A percentile compares a stretch with the other conserved stretches of the same genome.
These are phyloP conservation scores for Postia placenta DNA, from an alignment of 768 basidiomycete species.

Conservation along the genomic window DNA sequence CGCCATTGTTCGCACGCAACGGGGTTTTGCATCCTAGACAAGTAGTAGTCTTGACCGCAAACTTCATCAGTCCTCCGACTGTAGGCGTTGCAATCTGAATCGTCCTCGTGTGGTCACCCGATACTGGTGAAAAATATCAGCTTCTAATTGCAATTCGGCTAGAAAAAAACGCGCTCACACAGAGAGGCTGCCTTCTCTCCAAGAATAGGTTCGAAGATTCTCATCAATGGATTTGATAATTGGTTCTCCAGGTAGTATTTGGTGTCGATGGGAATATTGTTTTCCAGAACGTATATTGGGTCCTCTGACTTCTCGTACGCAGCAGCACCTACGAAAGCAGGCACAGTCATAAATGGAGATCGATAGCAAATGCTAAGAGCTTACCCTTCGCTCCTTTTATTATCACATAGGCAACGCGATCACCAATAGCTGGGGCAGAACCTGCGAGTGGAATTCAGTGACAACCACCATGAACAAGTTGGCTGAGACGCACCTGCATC, in stretches of 20 bases:
- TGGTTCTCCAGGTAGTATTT: slow-evolving; percentile 98
- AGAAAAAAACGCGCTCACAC: slow-evolving; percentile 39
- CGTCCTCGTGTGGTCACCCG: slow-evolving; percentile 92
- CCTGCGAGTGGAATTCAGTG: slow-evolving; percentile 34
- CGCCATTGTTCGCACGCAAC: slow-evolving; percentile 69
- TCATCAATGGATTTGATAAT: slow-evolving; percentile 91
- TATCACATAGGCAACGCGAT: slow-evolving; percentile 98
- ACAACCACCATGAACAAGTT: neutral
- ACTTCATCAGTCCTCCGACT: slow-evolving; percentile 96
- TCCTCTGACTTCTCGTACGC: slow-evolving; percentile 99
- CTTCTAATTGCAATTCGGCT: slow-evolving; percentile 4
- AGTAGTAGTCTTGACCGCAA: slow-evolving; percentile 91
- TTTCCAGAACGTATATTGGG: slow-evolving; percentile 93
- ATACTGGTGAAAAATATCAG: slow-evolving; percentile 45
- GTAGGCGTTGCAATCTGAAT: slow-evolving; percentile 97
- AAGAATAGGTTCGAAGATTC: slow-evolving; percentile 97
- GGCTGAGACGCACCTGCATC: slow-evolving; percentile 70
- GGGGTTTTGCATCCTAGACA: slow-evolving; percentile 96
- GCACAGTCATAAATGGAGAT: neutral
- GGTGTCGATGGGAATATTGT: slow-evolving; percentile 97
- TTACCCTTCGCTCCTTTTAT: slow-evolving; percentile 91
- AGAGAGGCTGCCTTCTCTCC: slow-evolving; percentile 87
- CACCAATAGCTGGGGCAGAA: slow-evolving; percentile 95
- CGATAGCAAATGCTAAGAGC: neutral
- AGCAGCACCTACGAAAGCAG: slow-evolving; percentile 66